Evolutionary conservation across 345 rosid species (phyloP), one percentile per base, ranked within the genome.

Genomic region (Leavenworthia alabamica): DNA sequence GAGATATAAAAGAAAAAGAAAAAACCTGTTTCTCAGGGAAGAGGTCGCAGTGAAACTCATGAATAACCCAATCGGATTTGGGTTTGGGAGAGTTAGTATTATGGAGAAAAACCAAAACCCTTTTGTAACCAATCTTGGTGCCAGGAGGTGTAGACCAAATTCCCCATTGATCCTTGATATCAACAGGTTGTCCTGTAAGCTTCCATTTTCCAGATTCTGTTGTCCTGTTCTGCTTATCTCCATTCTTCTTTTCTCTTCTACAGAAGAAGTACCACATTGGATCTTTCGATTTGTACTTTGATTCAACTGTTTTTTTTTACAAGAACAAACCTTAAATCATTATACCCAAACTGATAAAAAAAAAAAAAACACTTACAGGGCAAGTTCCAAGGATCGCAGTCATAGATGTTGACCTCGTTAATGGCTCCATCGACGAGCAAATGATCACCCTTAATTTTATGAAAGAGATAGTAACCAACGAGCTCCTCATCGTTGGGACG

Each of bases 401-500:
- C 27, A 66, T 64, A 74, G 20, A 83, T 63, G 16, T 80, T 62
- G 67, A 78, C 58, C 27, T 74, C 82, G 4, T 43, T 52, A 22
- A 86, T 73, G 8, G 15, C 3, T 31, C 0, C 13, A 3, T 71
- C 4, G 0, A 56, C 53, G 22, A 63, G 61, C 8, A 1, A 2
- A 14, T 7, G 5, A 4, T 72, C 46, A 8, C 83, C 76, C 1
- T 6, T 26, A 26, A 78, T 67, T 55, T 79, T 80, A 32, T 27
- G 23, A 61, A n/a, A 60, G 35, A 86, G 71, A 53, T 42, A 77
- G 56, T 17, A 36, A 27, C 57, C 62, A 33, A 83, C 75, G 61
- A 83, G 70, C 36, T 82, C 81, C 16, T 74, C 80, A 7, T 80
- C 85, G 4, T 46, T 24, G 1, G 94, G 86, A 19, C 76, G 76